Evolutionary conservation across 192 early-diverging fungal species (phyloP).

Genomic region (Coemansia sp.): DNA sequence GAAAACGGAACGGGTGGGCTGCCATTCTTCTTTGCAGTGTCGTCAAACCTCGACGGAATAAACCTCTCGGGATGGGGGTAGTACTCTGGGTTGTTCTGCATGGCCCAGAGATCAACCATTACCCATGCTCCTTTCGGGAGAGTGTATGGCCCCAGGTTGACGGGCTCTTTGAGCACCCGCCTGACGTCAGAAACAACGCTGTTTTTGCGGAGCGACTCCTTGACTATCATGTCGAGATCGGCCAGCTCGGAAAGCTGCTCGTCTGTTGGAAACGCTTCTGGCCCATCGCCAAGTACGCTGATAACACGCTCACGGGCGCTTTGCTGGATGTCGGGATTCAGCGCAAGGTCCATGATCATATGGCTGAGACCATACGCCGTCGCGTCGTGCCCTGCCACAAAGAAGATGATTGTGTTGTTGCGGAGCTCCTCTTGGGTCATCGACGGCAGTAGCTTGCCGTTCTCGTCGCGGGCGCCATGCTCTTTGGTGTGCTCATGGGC

Average conservation of each 20-base stretch:
- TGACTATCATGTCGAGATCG: conserved; percentile 55
- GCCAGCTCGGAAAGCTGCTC: conserved; percentile 53
- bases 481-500: conserved; percentile 47
- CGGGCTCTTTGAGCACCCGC: conserved; percentile 50
- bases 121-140: conserved; percentile 57
- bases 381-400: conserved; percentile 59
- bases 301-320: conserved; percentile 47
- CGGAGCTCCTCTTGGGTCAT: conserved; percentile 51
- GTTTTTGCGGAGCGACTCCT: conserved; percentile 55
- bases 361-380: conserved; percentile 47
- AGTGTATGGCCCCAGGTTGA: conserved; percentile 47
- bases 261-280: conserved; percentile 53
- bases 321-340: conserved; percentile 46
- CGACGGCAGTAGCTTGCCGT: conserved; percentile 42
- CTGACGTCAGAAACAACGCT: conserved; percentile 37
- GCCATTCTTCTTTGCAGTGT: background rate
- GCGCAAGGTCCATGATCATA: conserved; percentile 55
- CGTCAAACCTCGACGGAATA: conserved; percentile 57
- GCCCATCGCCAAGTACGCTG: conserved; percentile 47
- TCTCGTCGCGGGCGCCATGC: conserved; percentile 46
- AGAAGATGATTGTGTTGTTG: conserved; percentile 58
- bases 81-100: conserved; percentile 54
- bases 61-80: conserved; percentile 56
- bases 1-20: conserved; percentile 25
- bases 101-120: conserved; percentile 57